Conservation (phyloP, 169 alveolate species). For the Plasmodium berghei region DNA sequence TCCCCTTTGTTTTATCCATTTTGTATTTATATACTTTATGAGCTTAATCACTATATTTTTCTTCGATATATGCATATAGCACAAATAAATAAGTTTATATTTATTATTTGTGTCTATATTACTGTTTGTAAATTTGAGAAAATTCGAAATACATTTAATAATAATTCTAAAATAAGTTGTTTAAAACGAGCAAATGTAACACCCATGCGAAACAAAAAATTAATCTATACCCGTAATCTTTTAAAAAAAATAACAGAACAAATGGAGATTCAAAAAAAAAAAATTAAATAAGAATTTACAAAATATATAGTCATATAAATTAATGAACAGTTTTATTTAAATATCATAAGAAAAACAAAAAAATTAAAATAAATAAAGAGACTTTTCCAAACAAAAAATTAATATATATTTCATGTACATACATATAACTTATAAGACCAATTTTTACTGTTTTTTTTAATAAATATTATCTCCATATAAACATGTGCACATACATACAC, state of each 20-base stretch:
- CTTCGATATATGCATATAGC: neutral
- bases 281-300: neutral
- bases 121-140: neutral
- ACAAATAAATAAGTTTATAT: no score
- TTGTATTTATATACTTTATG: neutral
- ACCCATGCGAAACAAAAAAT: neutral
- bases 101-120: no score
- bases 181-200: neutral
- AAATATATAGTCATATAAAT: neutral
- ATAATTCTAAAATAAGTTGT: neutral
- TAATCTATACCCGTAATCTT: neutral
- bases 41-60: neutral
- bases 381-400: neutral
- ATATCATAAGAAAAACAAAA: neutral
- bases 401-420: neutral
- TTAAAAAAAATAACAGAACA: no score
- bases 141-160: neutral
- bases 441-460: neutral
- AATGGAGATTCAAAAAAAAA: neutral
- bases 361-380: neutral
- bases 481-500: slow-evolving; percentile 4
- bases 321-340: neutral
- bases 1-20: slow-evolving; percentile 29
- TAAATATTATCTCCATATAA: neutral
- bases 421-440: neutral